phyloP scores from a whole-genome alignment of 768 basidiomycete genomes.

The Paxillus rubicundulus region DNA sequence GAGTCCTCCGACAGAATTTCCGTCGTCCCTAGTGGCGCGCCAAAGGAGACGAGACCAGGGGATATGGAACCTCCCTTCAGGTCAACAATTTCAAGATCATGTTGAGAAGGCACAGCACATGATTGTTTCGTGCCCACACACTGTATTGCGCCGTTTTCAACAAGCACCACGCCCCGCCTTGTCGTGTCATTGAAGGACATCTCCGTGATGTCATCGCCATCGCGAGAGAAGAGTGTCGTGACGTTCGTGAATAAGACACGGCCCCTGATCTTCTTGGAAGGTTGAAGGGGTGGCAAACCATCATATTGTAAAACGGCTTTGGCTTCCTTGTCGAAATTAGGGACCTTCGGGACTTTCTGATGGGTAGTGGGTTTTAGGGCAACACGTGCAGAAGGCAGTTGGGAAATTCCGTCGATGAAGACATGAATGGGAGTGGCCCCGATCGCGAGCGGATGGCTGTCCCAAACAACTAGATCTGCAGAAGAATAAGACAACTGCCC shows the following conservation, averaged over 20 bases:
- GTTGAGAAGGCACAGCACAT: neutral
- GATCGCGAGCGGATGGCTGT: slow-evolving; percentile 66
- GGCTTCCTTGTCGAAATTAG: slow-evolving; percentile 61
- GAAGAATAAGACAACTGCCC: neutral
- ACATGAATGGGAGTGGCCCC: slow-evolving; percentile 75
- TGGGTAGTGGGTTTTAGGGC: slow-evolving; percentile 47
- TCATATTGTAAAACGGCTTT: slow-evolving; percentile 55
- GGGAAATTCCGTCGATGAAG: slow-evolving; percentile 76
- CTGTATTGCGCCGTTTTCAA: slow-evolving; percentile 1
- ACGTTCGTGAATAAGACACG: slow-evolving; percentile 62
- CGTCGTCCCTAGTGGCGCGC: slow-evolving; percentile 68
- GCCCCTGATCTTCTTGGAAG: slow-evolving; percentile 35
- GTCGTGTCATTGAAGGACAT: neutral
- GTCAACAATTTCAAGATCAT: slow-evolving; percentile 42
- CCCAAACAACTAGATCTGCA: slow-evolving; percentile 62
- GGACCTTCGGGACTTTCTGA: slow-evolving; percentile 50
- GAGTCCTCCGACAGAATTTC: slow-evolving; percentile 64
- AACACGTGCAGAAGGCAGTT: slow-evolving; percentile 45
- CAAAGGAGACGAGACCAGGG: slow-evolving; percentile 70
- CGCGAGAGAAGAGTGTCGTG: slow-evolving; percentile 41
- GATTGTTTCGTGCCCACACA: slow-evolving; percentile 1
- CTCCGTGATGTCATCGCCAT: slow-evolving; percentile 10
- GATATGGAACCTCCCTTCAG: slow-evolving; percentile 67
- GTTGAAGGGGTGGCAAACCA: slow-evolving; percentile 63
- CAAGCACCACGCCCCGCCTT: neutral